phyloP scores from a whole-genome alignment of 768 basidiomycete genomes.

The Piloderma croceum region DNA sequence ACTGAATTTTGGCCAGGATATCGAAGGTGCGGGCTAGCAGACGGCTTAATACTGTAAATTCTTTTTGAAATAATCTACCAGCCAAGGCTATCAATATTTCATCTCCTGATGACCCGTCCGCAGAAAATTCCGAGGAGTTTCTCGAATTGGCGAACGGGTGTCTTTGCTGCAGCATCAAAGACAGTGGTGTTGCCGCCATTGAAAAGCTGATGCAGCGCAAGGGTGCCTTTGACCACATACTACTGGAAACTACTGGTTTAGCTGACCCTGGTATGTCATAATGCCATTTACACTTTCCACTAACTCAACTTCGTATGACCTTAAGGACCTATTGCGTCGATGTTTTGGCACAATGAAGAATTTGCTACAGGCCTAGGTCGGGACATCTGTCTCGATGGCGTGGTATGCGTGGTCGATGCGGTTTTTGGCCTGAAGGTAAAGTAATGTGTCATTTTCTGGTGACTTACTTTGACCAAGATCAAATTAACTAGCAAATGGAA shows the following conservation, averaged over 20 bases:
- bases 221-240: conserved; percentile 89
- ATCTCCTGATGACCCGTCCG: conserved; percentile 55
- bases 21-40: conserved; percentile 71
- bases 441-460: background rate
- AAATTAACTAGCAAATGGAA: conserved; percentile 61
- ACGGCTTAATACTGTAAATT: no score
- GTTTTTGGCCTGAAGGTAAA: conserved; percentile 50
- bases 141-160: conserved; percentile 95
- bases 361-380: conserved; percentile 60
- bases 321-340: conserved; percentile 78
- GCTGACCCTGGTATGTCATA: conserved; percentile 80
- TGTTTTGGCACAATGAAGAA: conserved; percentile 87
- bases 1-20: conserved; percentile 58
- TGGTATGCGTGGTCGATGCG: conserved; percentile 89
- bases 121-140: conserved; percentile 72
- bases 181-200: conserved; percentile 87
- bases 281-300: background rate
- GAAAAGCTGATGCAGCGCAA: conserved; percentile 80
- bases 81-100: conserved; percentile 85
- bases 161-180: conserved; percentile 97
- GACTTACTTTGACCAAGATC: background rate
- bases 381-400: conserved; percentile 78
- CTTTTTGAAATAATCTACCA: conserved; percentile 26
- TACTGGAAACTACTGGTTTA: conserved; percentile 92
- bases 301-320: background rate